Base-by-base conservation (phyloP, 164 flowering plant species). In the Tetrastigma voinierianum region DNA sequence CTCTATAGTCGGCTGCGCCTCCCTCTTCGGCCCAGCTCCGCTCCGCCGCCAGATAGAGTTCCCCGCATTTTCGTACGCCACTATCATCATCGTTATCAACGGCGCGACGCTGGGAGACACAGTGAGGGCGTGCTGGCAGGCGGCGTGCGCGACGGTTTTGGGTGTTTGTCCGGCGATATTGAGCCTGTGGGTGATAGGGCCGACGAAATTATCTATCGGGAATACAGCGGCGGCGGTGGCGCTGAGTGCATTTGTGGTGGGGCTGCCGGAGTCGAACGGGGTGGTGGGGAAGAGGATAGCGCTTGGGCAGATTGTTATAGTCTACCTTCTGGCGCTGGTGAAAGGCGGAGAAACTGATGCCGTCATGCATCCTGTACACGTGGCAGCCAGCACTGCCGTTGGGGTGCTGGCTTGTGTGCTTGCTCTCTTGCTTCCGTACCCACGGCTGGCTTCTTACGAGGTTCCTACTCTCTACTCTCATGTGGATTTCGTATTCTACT, bases 41-140 rank as follows among this genome's bases (percentile, higher is more conserved):
- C 14, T 89, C 69, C 74, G 32, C 1, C 74, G 68, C 54, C 72
- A 67, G 2, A 40, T 86, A 8, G 66, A 84, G 16, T 81, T 86
- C 77, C 98, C 93, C 0, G 92, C 97, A 2, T 81, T 87, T 60
- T 84, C 95, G 0, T 93, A 90, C 79, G 87, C 86, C 18, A 80
- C 85, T 0, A 84, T 75, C 9, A 80, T 89, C 10, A 75, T 90
- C 44, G 69, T 89, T 44, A 71, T 83, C 18, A 67, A 84, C 16
- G 87, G 84, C 19, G 89, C 92, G 0, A 81, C 92, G 0, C 67
- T 93, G 0, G 98, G 98, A 2, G 90, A 89, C 75, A 67, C 90
- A 13, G 2, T 90, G 9, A 75, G 81, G 1, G 86, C 90, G 25
- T 83, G 87, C 53, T 84, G 86, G 82, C 72, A 73, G 10, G 89